These are phyloP conservation scores for Aspergillaceae sp. DNA, from an alignment of 2,329 filamentous ascomycete genomes.

Conservation along the genomic window DNA sequence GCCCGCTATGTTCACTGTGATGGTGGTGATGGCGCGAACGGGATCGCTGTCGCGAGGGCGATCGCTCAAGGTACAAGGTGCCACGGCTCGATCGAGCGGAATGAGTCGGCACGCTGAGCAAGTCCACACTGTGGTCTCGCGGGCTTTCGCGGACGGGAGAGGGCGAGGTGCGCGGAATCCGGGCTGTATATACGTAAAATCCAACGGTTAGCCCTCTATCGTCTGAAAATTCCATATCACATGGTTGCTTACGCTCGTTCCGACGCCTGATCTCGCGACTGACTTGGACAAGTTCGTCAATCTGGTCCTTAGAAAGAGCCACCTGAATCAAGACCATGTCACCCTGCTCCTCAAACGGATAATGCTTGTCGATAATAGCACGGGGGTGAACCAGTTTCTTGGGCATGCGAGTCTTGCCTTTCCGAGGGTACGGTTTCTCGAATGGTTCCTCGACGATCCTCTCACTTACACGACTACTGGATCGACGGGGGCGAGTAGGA, in stretches of 20 bases:
- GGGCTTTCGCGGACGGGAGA: constrained; percentile 15
- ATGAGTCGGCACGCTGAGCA: constrained; percentile 18
- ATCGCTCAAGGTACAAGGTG: constrained; percentile 24
- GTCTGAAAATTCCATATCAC: constrained; percentile 2
- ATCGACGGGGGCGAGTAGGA: constrained; percentile 40
- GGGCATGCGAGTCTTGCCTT: constrained; percentile 84
- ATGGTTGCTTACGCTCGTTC: constrained; percentile 22
- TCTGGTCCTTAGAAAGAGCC: constrained; percentile 81
- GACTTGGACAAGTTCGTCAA: constrained; percentile 76
- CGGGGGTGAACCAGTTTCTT: constrained; percentile 68
- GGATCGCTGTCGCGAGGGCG: constrained; percentile 17
- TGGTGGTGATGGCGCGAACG: constrained; percentile 18
- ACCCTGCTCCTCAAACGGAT: constrained; percentile 77
- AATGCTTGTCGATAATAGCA: constrained; percentile 74
- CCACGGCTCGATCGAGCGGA: constrained; percentile 21
- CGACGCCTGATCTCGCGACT: constrained; percentile 54
- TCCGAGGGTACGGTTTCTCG: constrained; percentile 58
- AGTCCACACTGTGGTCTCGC: constrained; percentile 1
- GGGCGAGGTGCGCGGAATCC: constrained; percentile 13
- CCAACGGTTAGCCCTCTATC: constrained; percentile 1
- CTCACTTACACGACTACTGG: constrained; percentile 30
- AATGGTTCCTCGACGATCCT: constrained; percentile 22
- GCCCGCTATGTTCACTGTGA: constrained; percentile 20
- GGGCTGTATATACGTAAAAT: constrained; percentile 10
- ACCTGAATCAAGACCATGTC: constrained; percentile 73